phyloP scores from a whole-genome alignment of 2,329 filamentous ascomycete species.

The Aureobasidium sp. region DNA sequence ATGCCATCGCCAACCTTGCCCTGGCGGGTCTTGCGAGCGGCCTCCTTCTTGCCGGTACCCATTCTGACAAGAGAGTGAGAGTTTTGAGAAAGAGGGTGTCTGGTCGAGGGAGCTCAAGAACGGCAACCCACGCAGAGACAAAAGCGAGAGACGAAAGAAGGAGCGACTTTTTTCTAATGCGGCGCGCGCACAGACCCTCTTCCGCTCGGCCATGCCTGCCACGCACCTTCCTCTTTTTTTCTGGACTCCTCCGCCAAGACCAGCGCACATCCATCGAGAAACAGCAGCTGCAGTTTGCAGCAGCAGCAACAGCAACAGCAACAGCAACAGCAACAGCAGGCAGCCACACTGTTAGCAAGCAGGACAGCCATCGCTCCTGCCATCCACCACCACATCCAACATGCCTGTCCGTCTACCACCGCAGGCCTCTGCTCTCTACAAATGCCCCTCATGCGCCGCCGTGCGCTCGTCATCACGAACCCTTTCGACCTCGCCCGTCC shows the following conservation, averaged over 20 bases:
- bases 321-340: too few relatives aligned
- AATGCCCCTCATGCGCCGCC: conserved; percentile 30
- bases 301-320: too few relatives aligned
- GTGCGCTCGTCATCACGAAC: conserved; percentile 22
- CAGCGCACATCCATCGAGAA: background rate
- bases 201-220: background rate
- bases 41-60: conserved; percentile 91
- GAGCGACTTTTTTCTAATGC: conserved; percentile 9
- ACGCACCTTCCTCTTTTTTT: background rate
- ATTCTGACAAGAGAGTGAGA: conserved; percentile 43
- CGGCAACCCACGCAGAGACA: conserved; percentile 14
- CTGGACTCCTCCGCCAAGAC: conserved; percentile 4
- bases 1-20: conserved; percentile 81
- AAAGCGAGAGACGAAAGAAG: background rate
- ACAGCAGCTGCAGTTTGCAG: background rate
- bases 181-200: background rate
- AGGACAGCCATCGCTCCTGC: background rate
- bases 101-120: conserved; percentile 10
- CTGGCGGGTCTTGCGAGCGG: conserved; percentile 72
- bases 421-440: conserved; percentile 21
- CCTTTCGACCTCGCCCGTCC: conserved; percentile 42
- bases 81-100: background rate
- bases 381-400: background rate
- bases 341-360: background rate
- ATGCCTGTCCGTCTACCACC: conserved; percentile 16